Conservation (phyloP, 768 basidiomycete genomes). For the Lentinula lateritia region DNA sequence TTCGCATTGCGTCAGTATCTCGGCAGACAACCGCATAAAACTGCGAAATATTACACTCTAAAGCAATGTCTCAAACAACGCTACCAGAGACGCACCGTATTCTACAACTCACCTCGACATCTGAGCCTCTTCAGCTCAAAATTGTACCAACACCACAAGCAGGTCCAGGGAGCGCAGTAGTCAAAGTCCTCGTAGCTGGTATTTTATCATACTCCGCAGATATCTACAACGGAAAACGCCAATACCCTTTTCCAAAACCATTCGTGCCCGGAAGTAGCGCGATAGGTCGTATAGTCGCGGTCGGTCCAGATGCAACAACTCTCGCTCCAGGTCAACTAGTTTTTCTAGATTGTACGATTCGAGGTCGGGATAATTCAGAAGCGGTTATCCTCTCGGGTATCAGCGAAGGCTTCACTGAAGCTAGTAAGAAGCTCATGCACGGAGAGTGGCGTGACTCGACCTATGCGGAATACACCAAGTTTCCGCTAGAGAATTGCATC, state of each 20-base stretch:
- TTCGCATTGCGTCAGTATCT: background rate
- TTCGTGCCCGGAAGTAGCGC: background rate
- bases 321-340: background rate
- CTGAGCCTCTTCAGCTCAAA: background rate
- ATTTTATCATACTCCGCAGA: background rate
- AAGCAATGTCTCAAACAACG: background rate
- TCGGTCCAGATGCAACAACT: background rate
- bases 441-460: background rate
- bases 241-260: background rate
- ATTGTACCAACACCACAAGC: background rate
- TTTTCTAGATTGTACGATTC: background rate
- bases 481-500: background rate
- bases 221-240: background rate
- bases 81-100: background rate
- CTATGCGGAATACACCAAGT: background rate
- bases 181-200: background rate
- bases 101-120: background rate
- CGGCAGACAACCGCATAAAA: background rate
- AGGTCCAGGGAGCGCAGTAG: background rate
- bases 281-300: background rate
- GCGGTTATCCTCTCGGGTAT: background rate
- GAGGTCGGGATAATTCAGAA: background rate
- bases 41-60: background rate
- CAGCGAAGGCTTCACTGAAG: background rate
- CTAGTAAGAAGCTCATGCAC: background rate